These are phyloP conservation scores for Pichia sporocuriosa DNA, from an alignment of 805 yeast genomes.

Conservation along the genomic window DNA sequence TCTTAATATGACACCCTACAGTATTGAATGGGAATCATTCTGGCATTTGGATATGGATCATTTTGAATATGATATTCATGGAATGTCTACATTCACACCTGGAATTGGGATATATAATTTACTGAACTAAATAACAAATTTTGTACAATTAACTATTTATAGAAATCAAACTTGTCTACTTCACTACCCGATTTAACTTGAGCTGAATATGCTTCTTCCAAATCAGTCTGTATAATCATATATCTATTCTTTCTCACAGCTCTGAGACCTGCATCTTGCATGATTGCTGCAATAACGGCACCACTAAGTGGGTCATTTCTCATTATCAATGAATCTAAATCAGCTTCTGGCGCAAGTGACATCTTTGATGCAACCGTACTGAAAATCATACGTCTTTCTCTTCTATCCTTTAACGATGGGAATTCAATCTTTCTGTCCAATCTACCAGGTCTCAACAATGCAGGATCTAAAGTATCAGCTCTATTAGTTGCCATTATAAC, in stretches of 20 bases:
- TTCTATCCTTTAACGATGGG: conserved; percentile 91
- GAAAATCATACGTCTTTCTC: conserved; percentile 95
- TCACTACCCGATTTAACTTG: conserved; percentile 95
- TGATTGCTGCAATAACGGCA: conserved; percentile 95
- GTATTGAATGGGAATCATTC: conserved; percentile 29
- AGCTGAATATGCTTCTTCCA: conserved; percentile 95
- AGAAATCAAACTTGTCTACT: conserved; percentile 95
- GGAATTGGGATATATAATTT: conserved; percentile 60
- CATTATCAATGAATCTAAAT: conserved; percentile 86
- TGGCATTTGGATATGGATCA: conserved; percentile 72
- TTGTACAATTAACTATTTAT: conserved; percentile 48
- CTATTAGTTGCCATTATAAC: conserved; percentile 99
- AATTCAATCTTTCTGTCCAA: conserved; percentile 97
- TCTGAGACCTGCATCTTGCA: conserved; percentile 99
- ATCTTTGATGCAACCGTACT: conserved; percentile 93
- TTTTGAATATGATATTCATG: conserved; percentile 43
- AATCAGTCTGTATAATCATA: conserved; percentile 89
- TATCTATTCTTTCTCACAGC: conserved; percentile 98
- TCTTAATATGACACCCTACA: not conserved
- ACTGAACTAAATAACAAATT: conserved; percentile 6
- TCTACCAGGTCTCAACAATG: conserved; percentile 96
- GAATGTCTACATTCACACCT: conserved; percentile 41
- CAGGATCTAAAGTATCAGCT: conserved; percentile 99
- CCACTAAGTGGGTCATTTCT: conserved; percentile 97
- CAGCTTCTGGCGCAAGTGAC: conserved; percentile 98